These are phyloP conservation scores for Suhomyces choctaworum DNA, from an alignment of 1,139 yeast genomes.

Conservation along the genomic window DNA sequence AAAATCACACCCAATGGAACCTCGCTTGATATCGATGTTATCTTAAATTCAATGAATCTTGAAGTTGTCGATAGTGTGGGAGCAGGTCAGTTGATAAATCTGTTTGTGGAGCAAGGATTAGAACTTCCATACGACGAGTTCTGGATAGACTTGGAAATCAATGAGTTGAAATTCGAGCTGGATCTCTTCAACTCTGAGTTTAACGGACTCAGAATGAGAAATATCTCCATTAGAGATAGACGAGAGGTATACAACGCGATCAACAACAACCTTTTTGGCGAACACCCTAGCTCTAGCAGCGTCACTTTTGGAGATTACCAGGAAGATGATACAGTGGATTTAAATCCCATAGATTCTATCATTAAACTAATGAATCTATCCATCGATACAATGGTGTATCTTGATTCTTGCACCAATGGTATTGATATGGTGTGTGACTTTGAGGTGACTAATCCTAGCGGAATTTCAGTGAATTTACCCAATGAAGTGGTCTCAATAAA, in stretches of 20 bases:
- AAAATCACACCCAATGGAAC: slow-evolving; percentile 8
- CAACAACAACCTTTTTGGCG: neutral
- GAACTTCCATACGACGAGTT: slow-evolving; percentile 9
- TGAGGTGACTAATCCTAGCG: slow-evolving; percentile 40
- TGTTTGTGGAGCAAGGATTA: slow-evolving; percentile 13
- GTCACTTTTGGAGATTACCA: neutral
- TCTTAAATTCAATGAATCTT: slow-evolving; percentile 15
- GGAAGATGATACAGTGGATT: neutral
- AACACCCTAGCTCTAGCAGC: neutral
- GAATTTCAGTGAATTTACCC: slow-evolving; percentile 24
- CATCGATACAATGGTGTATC: slow-evolving; percentile 25
- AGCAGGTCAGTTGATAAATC: slow-evolving; percentile 19
- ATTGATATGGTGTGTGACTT: slow-evolving; percentile 31
- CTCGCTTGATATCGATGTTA: slow-evolving; percentile 13
- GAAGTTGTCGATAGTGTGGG: slow-evolving; percentile 16
- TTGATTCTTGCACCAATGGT: slow-evolving; percentile 23
- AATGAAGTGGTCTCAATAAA: slow-evolving; percentile 21
- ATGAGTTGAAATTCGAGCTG: slow-evolving; percentile 19
- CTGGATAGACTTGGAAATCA: slow-evolving; percentile 18
- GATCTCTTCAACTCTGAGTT: slow-evolving; percentile 11
- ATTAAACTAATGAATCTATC: slow-evolving; percentile 20
- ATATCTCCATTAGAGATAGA: slow-evolving; percentile 5
- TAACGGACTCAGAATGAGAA: slow-evolving; percentile 6
- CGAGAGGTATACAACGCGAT: neutral
- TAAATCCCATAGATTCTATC: slow-evolving; percentile 5